Base-by-base conservation (phyloP, 2,329 filamentous ascomycete species). In the Fonsecaea multimorphosa region DNA sequence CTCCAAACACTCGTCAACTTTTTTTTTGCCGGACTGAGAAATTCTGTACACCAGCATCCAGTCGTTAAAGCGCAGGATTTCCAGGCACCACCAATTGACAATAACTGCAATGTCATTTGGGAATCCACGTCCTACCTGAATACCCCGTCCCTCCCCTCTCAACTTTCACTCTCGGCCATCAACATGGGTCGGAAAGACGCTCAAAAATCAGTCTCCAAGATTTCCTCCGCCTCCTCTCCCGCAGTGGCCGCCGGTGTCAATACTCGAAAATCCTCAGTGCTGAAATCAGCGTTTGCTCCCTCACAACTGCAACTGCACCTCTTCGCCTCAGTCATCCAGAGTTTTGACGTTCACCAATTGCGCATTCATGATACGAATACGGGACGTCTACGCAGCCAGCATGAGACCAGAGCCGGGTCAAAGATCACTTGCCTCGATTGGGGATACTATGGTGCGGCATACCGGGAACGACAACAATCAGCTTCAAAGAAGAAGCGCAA, bases 311-410 rank as follows among this genome's bases (percentile, higher is more conserved):
- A 83, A 76, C 78, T 84, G 72, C 78, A 81, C 12, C 77, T 84
- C 40, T 85, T 84, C 73, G 83, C 83, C 22, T 85, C 83, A 16
- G 80, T 84, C 62, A 83, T 84, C 58, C 82, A 84, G 71, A 82
- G 82, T 24, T 79, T 84, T 36, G 82, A 83, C 74, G 79, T 79
- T 54, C 82, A 84, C 68, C 81, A 83, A 68, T 75, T 85, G 60
- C 80, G 83, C 64, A 81, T 84, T 59, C 83, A 85, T 73, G 82
- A 84, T 69, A 82, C 81, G 49, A 78, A 74, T 63, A 83, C 81
- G 44, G 81, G 81, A 55, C 79, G 80, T 40, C 76, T 84, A 69
- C 80, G 80, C 64, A 84, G 82, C 72, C 82, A 84, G 71, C 78
- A 84, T 76, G 77, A 78, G 7, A 73, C 83, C 64, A 78, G 76